Conservation (phyloP, 1,284 basidiomycete genomes). For the Gomphus sp. region DNA sequence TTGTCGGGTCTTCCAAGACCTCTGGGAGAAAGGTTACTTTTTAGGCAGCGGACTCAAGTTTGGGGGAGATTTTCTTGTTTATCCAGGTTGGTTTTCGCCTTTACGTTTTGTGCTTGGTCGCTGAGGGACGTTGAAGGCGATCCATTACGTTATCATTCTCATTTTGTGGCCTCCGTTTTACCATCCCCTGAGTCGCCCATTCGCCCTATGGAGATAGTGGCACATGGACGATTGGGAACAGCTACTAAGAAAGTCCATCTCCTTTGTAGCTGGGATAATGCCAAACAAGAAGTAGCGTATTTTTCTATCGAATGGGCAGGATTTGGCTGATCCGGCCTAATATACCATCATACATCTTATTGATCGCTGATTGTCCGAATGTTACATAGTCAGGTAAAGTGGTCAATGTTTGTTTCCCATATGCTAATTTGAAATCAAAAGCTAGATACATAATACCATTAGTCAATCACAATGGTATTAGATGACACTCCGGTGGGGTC, state of each 20-base stretch:
- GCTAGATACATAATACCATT: background rate
- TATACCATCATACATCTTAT: background rate
- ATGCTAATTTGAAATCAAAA: background rate
- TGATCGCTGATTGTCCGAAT: background rate
- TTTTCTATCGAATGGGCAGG: conserved; percentile 89
- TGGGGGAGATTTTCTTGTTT: conserved; percentile 92
- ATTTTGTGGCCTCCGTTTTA: conserved; percentile 84
- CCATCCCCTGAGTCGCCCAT: conserved; percentile 53
- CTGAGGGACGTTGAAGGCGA: conserved; percentile 52
- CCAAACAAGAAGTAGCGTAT: conserved; percentile 58
- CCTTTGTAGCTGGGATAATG: conserved; percentile 80
- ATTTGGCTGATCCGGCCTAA: conserved; percentile 42
- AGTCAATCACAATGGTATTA: background rate
- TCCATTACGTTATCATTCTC: conserved; percentile 92
- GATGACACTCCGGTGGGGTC: background rate
- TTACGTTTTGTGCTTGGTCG: background rate
- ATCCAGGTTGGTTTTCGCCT: conserved; percentile 60
- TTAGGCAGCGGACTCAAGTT: conserved; percentile 88
- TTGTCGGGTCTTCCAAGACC: conserved; percentile 70
- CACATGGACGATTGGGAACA: conserved; percentile 91
- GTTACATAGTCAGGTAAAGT: background rate
- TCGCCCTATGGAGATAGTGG: conserved; percentile 86
- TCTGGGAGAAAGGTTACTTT: conserved; percentile 78
- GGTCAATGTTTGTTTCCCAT: background rate
- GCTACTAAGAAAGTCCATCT: conserved; percentile 97